Conservation (phyloP, 345 rosid species). For the Camelina laxa region DNA sequence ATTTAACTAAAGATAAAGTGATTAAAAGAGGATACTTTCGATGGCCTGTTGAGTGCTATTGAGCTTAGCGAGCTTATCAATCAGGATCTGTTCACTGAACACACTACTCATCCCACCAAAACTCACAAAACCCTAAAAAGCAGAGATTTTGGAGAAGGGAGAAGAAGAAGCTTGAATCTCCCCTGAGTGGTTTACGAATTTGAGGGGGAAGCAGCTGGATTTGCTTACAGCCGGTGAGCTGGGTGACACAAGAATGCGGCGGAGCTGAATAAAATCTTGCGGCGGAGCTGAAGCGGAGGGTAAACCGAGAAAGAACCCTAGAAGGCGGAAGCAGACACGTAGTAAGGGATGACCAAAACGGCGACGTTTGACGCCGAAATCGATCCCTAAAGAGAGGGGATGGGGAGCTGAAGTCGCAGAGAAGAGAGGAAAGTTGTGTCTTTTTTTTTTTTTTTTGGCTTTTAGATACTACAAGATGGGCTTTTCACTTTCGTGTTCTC, state of each 20-base stretch:
- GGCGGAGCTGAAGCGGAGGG: conserved; percentile 37
- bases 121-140: conserved; percentile 5
- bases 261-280: conserved; percentile 25
- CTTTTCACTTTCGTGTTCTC: not conserved
- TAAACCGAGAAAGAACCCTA: conserved; percentile 41
- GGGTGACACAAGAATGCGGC: conserved; percentile 11
- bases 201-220: conserved; percentile 7
- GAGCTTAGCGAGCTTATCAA: conserved; percentile 97
- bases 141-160: not conserved
- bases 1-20: not conserved
- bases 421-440: conserved; percentile 28
- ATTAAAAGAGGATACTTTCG: conserved; percentile 76
- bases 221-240: conserved; percentile 13
- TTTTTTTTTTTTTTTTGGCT: not conserved
- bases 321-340: conserved; percentile 21
- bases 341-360: conserved; percentile 15
- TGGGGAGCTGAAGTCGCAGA: conserved; percentile 30
- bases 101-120: conserved; percentile 83
- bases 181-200: not conserved
- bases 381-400: not conserved
- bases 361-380: conserved; percentile 29
- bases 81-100: conserved; percentile 90
- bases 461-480: not conserved
- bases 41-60: conserved; percentile 95
- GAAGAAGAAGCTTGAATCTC: conserved; percentile 24